Conservation (phyloP, 2,329 filamentous ascomycete species). For the Aspergillus quadrilineatus region DNA sequence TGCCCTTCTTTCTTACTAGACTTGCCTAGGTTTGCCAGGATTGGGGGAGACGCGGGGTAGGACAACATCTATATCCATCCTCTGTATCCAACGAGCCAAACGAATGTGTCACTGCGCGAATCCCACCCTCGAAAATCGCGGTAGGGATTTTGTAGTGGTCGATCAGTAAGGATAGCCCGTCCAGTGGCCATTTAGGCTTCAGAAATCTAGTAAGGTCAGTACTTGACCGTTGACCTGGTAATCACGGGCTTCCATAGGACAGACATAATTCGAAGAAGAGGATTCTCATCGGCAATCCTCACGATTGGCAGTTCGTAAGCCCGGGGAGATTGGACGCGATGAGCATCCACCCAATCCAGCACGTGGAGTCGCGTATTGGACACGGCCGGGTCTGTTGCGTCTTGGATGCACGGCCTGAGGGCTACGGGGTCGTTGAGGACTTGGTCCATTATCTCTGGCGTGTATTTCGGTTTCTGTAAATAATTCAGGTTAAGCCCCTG, state of each 20-base stretch:
- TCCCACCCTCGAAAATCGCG: not conserved
- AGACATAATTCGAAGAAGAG: not conserved
- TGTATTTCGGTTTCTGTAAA: not conserved
- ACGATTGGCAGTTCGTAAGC: not conserved
- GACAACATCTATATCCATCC: conserved; percentile 1
- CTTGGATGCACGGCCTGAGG: not conserved
- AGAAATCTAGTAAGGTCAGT: not conserved
- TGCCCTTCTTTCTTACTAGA: too few species aligned
- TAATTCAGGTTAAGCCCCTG: not conserved
- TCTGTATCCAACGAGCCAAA: not conserved
- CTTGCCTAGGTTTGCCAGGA: too few species aligned
- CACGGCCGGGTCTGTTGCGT: not conserved
- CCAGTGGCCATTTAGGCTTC: not conserved
- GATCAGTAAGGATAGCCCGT: not conserved
- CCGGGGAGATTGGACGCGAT: not conserved
- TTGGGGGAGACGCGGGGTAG: too few species aligned
- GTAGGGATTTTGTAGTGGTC: not conserved
- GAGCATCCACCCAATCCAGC: not conserved
- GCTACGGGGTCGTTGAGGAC: not conserved
- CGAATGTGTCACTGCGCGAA: not conserved
- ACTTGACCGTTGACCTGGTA: not conserved
- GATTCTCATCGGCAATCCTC: not conserved
- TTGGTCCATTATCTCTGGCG: not conserved
- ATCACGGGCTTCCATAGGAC: not conserved
- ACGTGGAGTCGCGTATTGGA: not conserved